Evolutionary conservation across 441 rosid genomes (phyloP).

Genomic region (Populus tomentosa): DNA sequence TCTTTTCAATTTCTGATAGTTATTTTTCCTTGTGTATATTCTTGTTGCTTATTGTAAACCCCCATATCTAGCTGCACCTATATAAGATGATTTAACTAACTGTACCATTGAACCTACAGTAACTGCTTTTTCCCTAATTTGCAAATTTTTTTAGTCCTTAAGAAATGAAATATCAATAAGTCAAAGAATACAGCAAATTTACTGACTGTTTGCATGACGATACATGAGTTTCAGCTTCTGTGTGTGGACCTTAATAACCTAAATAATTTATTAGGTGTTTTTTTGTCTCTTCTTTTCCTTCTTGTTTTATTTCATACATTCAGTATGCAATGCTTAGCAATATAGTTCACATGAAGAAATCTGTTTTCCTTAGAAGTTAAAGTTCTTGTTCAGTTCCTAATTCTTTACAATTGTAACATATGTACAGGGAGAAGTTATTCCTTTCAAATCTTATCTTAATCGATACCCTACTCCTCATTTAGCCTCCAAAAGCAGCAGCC

Average conservation of each 20-base stretch:
- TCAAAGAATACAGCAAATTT: neutral
- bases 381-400: neutral
- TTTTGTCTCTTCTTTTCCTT: neutral
- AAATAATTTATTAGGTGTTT: neutral
- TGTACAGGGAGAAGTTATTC: slow-evolving; percentile 44
- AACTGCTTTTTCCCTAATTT: neutral
- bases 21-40: neutral
- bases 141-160: neutral
- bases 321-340: neutral
- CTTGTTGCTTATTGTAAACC: neutral
- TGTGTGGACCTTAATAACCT: neutral
- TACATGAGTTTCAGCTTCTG: neutral
- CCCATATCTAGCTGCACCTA: neutral
- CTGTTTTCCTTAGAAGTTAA: neutral
- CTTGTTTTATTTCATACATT: neutral
- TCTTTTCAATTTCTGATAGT: neutral
- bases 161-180: neutral
- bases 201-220: neutral
- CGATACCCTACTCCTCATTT: slow-evolving; percentile 46
- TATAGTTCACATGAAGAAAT: neutral
- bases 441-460: slow-evolving; percentile 48
- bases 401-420: neutral
- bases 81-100: neutral
- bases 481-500: slow-evolving; percentile 48
- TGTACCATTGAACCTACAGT: neutral